Conservation (phyloP, 2,329 filamentous ascomycete genomes). For the Domatiomyces catenatus region DNA sequence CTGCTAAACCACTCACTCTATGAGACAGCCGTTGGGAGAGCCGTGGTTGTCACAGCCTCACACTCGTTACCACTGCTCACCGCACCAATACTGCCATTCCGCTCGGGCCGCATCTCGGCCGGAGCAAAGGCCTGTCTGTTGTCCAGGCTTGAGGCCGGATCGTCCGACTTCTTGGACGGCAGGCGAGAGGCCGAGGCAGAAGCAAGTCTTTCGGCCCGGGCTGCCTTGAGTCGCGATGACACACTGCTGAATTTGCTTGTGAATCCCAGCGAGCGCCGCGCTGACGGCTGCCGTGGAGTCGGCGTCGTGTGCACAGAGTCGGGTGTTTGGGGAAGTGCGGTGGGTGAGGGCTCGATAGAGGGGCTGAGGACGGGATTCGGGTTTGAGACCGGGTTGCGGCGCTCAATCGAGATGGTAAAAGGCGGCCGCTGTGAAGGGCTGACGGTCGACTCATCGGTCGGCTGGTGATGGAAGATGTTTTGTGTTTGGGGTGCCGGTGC, state of each 20-base stretch:
- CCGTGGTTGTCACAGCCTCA: background rate
- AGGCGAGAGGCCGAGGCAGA: background rate
- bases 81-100: background rate
- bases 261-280: slow-evolving; percentile 13
- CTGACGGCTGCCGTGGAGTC: background rate
- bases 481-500: background rate
- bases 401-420: slow-evolving; percentile 1
- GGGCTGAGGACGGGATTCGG: background rate
- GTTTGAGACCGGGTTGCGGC: background rate
- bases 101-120: background rate
- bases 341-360: background rate
- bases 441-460: background rate
- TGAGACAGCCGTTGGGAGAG: background rate
- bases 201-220: slow-evolving; percentile 9
- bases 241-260: slow-evolving; percentile 15
- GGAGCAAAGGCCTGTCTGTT: background rate
- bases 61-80: background rate
- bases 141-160: background rate
- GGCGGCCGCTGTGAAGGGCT: background rate
- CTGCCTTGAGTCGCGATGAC: slow-evolving; percentile 14
- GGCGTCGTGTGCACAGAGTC: background rate
- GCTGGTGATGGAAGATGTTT: background rate
- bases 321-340: background rate
- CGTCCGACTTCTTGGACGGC: too few species aligned
- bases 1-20: background rate